A percentile compares a stretch with the other conserved stretches of the same genome.
Conservation (phyloP, 179 eudicot genomes). For the Beta macrorhiza region DNA sequence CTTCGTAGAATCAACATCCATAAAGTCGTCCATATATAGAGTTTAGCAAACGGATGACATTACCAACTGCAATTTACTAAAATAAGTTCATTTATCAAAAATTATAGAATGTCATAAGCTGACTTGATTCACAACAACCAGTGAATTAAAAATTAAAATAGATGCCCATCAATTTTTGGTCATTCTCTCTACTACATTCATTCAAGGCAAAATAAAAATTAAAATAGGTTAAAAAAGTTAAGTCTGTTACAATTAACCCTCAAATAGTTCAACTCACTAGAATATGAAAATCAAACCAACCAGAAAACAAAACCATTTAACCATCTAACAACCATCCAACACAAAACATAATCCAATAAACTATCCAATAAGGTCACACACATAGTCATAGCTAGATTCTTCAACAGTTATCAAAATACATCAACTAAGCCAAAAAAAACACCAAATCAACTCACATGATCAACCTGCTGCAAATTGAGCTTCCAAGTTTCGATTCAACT, state of each 20-base stretch:
- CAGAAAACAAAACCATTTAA: neutral
- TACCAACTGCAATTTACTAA: too few relatives aligned
- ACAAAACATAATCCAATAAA: neutral
- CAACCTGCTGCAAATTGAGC: slow-evolving; percentile 33
- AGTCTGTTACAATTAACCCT: neutral
- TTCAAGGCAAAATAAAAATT: too few relatives aligned
- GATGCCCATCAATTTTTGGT: too few relatives aligned
- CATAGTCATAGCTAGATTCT: neutral
- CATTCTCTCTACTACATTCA: too few relatives aligned
- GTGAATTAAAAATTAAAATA: too few relatives aligned
- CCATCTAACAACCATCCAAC: neutral
- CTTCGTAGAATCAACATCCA: too few relatives aligned
- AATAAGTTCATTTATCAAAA: too few relatives aligned
- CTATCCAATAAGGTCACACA: neutral
- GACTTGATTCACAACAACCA: too few relatives aligned
- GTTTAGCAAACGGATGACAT: too few relatives aligned
- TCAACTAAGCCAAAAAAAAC: neutral
- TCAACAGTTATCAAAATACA: neutral
- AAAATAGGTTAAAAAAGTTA: neutral
- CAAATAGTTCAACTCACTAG: neutral
- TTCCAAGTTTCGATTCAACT: too few relatives aligned
- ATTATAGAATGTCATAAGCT: too few relatives aligned
- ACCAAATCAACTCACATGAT: slow-evolving; percentile 66
- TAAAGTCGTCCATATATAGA: too few relatives aligned
- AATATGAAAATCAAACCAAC: neutral